Base-by-base conservation (phyloP, 23 red algal genomes). In the Gracilaria gracilis region DNA sequence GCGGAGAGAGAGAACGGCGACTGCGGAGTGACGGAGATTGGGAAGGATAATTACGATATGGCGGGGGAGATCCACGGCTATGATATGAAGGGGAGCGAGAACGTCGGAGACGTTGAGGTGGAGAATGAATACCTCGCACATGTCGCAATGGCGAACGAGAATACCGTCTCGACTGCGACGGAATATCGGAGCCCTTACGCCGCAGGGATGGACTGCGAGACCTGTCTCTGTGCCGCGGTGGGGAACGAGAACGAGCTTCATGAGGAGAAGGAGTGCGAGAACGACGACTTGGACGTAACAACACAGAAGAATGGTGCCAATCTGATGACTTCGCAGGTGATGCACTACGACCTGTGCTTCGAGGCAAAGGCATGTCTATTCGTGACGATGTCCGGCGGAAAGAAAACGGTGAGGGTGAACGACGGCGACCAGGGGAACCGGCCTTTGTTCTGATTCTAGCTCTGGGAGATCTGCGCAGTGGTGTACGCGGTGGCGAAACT, bases 141-240 rank as follows among this genome's bases (percentile, higher is more conserved):
- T 9, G 39, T 33, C 17, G 38, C 11, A 35, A 4, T 28, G 40
- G 72, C 20, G 72, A 77, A 50, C 72, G 72, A 51, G 72, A 48
- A 77, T 31, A 51, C 17, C 42, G 72, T 33, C 42, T 34, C 0
- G 32, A 4, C 8, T 16, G 64, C 32, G 29, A 36, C 20, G 64
- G 12, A 38, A 37, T 20, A 31, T 4, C 0, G 9, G 64, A 37
- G 64, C 28, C 37, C 32, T 4, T 36, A 37, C 29, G 32, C 16
- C 72, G 38, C 9, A n/a, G 39, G 23, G 72, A 51, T 77, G 72
- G 42, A 77, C 40, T 77, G 29, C 39, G 72, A 50, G 46, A 77
- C 14, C 46, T 13, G 42, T 31, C 5, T 25, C 34, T 77, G 46
- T 49, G 20, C 72, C 11, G 38, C 40, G 27, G 21, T 51, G 39